These are phyloP conservation scores for Diaporthe vaccinii DNA, from an alignment of 2,329 filamentous ascomycete genomes.

Conservation along the genomic window DNA sequence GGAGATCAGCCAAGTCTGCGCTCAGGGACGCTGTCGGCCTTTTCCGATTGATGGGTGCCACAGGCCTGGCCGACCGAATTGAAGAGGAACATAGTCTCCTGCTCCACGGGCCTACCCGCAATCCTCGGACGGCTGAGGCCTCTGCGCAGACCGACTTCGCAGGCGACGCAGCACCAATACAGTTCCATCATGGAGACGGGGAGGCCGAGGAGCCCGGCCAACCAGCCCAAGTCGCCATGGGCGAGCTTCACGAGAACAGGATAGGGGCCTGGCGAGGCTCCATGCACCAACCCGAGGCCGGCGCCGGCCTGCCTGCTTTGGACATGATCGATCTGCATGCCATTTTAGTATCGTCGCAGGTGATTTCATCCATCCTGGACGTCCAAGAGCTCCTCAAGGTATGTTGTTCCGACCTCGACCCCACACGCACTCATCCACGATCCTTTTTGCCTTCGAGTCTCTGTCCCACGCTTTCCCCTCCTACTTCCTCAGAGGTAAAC, in stretches of 20 bases:
- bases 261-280: slow-evolving; percentile 75
- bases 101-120: slow-evolving; percentile 72
- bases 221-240: slow-evolving; percentile 58
- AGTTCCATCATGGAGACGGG: slow-evolving; percentile 63
- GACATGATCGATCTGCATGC: slow-evolving; percentile 88
- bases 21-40: slow-evolving; percentile 76
- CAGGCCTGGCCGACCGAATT: slow-evolving; percentile 77
- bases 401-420: background rate
- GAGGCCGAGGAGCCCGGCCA: slow-evolving; percentile 60
- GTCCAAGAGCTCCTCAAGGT: slow-evolving; percentile 78
- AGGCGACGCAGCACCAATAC: slow-evolving; percentile 65
- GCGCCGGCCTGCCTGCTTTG: slow-evolving; percentile 76
- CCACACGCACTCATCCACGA: background rate
- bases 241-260: slow-evolving; percentile 68
- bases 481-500: background rate
- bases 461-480: too few species aligned
- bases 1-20: slow-evolving; percentile 77
- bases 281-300: slow-evolving; percentile 69
- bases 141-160: slow-evolving; percentile 80
- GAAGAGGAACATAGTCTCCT: slow-evolving; percentile 77
- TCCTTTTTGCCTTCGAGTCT: background rate
- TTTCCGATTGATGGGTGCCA: slow-evolving; percentile 77
- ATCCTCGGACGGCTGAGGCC: slow-evolving; percentile 71
- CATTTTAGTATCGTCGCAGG: slow-evolving; percentile 83
- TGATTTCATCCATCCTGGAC: slow-evolving; percentile 83